Evolutionary conservation across 495 filamentous ascomycete species (phyloP), one percentile per base, ranked within the genome.

Genomic region (Neurospora sublineolata): DNA sequence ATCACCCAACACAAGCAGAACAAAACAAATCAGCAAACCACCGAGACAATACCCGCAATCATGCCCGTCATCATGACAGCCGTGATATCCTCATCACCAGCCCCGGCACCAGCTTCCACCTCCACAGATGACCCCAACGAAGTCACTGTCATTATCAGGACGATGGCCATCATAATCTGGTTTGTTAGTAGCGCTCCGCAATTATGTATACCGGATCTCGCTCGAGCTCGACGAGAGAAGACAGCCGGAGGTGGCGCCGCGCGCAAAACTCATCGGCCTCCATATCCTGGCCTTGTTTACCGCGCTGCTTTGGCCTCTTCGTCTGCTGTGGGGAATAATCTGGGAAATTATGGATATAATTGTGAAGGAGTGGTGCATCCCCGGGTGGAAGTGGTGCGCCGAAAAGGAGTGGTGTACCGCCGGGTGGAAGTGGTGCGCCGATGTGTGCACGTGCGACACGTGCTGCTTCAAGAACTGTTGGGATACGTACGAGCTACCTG

Each of bases 131-230:
- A 0, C n/a, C 1, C 1, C 10, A 12, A 4, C 3, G 44, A 44
- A 1, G 8, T 1, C 41, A 1, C 3, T 9, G 1, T 2, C 1
- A 0, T 4, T 9, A n/a, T 44, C 18, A 10, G 7, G 9, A 0
- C 0, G 7, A 1, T 20, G 3, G 8, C 18, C 41, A 3, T 16
- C 40, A 0, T 1, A 18, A n/a, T 42, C 40, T 42, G 3, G 6
- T 0, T 3, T 8, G 2, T 42, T 0, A n/a, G 40, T 42, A 42
- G 40, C 40, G n/a, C n/a, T n/a, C n/a, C n/a, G n/a, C n/a, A n/a
- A n/a, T n/a, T n/a, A n/a, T n/a, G n/a, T n/a, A n/a, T n/a, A n/a
- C n/a, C 33, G 4, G 33, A 36, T 36, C 33, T 36, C 0, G 33
- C 33, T 5, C 33, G 33, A 5, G 33, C 33, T 4, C 33, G 33